phyloP scores from a whole-genome alignment of 148 eudicot species.

The Diospyros kaki region DNA sequence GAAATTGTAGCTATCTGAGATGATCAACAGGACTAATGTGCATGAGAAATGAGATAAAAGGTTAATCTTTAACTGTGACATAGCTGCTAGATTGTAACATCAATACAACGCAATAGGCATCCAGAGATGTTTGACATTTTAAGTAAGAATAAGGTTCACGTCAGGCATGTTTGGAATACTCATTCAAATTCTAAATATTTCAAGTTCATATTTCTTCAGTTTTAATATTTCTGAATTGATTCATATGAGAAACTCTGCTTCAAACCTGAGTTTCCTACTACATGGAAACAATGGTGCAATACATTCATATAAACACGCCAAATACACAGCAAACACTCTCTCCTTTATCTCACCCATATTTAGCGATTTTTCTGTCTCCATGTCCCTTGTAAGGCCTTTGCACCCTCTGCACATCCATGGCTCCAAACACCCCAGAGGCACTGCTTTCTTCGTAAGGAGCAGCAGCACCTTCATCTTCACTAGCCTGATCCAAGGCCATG shows the following conservation, averaged over 20 bases:
- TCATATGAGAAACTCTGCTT: no score
- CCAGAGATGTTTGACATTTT: no score
- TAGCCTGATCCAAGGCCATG: slow-evolving; percentile 29
- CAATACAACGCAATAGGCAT: no score
- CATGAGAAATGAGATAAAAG: not conserved
- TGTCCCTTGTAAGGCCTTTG: slow-evolving; percentile 26
- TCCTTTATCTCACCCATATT: not conserved
- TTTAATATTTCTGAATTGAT: no score
- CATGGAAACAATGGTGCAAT: no score
- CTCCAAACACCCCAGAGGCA: slow-evolving; percentile 32
- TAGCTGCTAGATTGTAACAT: no score
- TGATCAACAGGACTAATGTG: not conserved
- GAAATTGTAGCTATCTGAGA: not conserved
- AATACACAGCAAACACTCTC: not conserved
- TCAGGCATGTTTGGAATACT: no score
- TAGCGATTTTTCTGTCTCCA: slow-evolving; percentile 19
- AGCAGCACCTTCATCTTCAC: slow-evolving; percentile 17
- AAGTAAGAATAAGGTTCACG: no score
- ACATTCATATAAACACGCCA: slow-evolving; percentile 6
- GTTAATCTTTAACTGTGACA: no score
- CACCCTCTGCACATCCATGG: slow-evolving; percentile 34
- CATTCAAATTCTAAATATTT: no score
- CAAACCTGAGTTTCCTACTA: no score
- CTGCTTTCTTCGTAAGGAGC: slow-evolving; percentile 20
- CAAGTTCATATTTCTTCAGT: no score